Evolutionary conservation across 805 yeast species (phyloP).

Genomic region (Nematodospora valgi): DNA sequence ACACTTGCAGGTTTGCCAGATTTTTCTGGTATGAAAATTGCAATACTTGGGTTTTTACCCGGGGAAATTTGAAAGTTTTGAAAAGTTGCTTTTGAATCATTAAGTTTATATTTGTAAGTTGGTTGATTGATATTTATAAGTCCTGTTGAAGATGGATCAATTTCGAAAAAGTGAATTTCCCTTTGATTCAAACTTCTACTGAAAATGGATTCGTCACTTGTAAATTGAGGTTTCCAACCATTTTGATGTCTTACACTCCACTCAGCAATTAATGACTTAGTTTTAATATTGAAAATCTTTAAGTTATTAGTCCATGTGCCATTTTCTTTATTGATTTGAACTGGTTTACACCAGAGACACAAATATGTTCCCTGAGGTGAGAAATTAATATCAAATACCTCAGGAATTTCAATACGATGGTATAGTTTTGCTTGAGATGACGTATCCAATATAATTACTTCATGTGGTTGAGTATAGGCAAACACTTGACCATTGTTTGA

Average conservation of each 20-base stretch:
- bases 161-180: slow-evolving; percentile 68
- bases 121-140: slow-evolving; percentile 45
- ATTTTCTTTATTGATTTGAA: slow-evolving; percentile 56
- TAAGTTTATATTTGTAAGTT: slow-evolving; percentile 53
- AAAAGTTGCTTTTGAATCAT: slow-evolving; percentile 45
- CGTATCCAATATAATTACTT: slow-evolving; percentile 59
- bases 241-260: slow-evolving; percentile 80
- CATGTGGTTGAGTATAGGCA: slow-evolving; percentile 67
- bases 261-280: slow-evolving; percentile 48
- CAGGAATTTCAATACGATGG: slow-evolving; percentile 51
- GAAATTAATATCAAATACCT: slow-evolving; percentile 78
- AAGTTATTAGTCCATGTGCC: slow-evolving; percentile 81
- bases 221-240: slow-evolving; percentile 92
- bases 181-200: slow-evolving; percentile 55
- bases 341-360: slow-evolving; percentile 88
- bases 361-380: slow-evolving; percentile 85
- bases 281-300: slow-evolving; percentile 60
- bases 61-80: slow-evolving; percentile 71
- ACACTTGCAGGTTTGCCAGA: slow-evolving; percentile 88
- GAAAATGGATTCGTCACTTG: slow-evolving; percentile 71
- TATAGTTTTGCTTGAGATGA: slow-evolving; percentile 38
- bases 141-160: slow-evolving; percentile 24
- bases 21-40: slow-evolving; percentile 85
- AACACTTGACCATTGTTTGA: slow-evolving; percentile 65
- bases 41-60: slow-evolving; percentile 85